Evolutionary conservation across 2,329 filamentous ascomycete genomes (phyloP).

Genomic region (Trichoderma brevicompactum): DNA sequence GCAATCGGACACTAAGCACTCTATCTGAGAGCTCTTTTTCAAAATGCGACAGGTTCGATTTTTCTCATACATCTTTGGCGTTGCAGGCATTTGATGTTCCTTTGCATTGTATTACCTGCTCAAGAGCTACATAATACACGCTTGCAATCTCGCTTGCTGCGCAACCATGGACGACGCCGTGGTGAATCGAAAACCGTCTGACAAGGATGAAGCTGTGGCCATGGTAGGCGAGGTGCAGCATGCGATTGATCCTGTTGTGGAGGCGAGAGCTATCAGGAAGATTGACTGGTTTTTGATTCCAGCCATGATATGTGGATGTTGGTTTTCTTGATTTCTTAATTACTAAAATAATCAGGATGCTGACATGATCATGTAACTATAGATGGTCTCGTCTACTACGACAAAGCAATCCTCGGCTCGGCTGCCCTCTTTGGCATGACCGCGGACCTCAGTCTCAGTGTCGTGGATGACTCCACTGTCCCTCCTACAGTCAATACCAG

Average conservation of each 20-base stretch:
- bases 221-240: slow-evolving; percentile 63
- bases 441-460: slow-evolving; percentile 63
- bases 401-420: slow-evolving; percentile 72
- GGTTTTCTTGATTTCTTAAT: slow-evolving; percentile 22
- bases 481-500: slow-evolving; percentile 67
- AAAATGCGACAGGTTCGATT: background rate
- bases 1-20: slow-evolving; percentile 14
- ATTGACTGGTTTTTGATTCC: slow-evolving; percentile 71
- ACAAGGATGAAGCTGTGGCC: slow-evolving; percentile 47
- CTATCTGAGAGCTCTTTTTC: background rate
- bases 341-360: background rate
- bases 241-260: slow-evolving; percentile 58
- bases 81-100: background rate
- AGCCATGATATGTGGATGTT: slow-evolving; percentile 63
- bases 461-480: slow-evolving; percentile 48
- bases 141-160: background rate
- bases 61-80: background rate
- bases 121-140: too few relatives aligned
- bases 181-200: slow-evolving; percentile 4
- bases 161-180: slow-evolving; percentile 2
- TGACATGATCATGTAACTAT: slow-evolving; percentile 38
- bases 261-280: slow-evolving; percentile 64
- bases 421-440: slow-evolving; percentile 80
- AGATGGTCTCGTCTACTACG: slow-evolving; percentile 51
- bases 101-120: background rate